Conservation (phyloP, 2,329 filamentous ascomycete genomes). For the Arthrobotrys iridis region DNA sequence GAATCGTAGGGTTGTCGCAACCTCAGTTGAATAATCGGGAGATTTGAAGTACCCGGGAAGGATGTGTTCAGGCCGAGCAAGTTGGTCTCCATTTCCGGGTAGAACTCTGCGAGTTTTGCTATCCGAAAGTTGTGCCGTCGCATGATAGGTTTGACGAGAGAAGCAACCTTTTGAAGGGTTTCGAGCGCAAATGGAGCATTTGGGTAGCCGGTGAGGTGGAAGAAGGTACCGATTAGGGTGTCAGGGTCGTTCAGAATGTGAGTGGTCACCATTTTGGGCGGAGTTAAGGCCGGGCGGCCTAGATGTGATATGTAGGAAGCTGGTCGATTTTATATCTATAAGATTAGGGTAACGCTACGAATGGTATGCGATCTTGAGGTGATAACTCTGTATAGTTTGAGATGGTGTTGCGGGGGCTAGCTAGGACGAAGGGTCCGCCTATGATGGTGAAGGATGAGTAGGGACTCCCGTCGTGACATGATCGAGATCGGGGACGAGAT, state of each 20-base stretch:
- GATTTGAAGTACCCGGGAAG: slow-evolving; percentile 30
- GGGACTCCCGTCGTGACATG: slow-evolving; percentile 23
- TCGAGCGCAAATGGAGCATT: slow-evolving; percentile 65
- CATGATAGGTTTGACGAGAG: slow-evolving; percentile 95
- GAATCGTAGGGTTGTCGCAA: slow-evolving; percentile 79
- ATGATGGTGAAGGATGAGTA: background rate
- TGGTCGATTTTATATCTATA: too few relatives aligned
- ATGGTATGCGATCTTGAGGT: too few relatives aligned
- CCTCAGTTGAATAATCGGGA: slow-evolving; percentile 74
- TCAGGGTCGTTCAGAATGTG: slow-evolving; percentile 49
- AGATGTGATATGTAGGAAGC: background rate
- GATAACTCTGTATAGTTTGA: background rate
- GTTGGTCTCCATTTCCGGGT: slow-evolving; percentile 67
- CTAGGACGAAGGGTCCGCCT: background rate
- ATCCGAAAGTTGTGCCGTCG: slow-evolving; percentile 84
- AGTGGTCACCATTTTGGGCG: slow-evolving; percentile 47
- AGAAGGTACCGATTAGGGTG: slow-evolving; percentile 56
- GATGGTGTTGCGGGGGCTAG: background rate
- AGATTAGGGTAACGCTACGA: too few relatives aligned
- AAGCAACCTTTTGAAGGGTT: slow-evolving; percentile 81
- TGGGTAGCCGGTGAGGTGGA: slow-evolving; percentile 64
- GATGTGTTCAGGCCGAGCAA: slow-evolving; percentile 48
- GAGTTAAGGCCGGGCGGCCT: background rate
- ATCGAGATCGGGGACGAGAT: background rate
- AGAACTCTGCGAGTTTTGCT: slow-evolving; percentile 82